A percentile compares a stretch with the other conserved stretches of the same genome.
Conservation (phyloP, 140 eudicot species). For the Cichorium intybus region DNA sequence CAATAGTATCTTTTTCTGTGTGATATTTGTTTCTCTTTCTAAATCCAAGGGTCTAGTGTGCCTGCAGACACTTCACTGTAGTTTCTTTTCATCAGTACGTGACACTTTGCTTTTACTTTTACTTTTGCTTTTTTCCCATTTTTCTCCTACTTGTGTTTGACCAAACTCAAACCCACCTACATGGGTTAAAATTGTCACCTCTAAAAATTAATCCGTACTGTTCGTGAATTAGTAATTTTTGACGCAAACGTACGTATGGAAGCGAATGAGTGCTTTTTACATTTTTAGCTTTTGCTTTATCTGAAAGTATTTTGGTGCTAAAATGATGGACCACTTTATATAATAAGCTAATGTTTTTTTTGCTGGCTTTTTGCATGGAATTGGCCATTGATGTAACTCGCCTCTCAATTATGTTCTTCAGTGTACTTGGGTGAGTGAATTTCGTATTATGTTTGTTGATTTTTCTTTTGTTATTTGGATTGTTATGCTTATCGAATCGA, state of each 20-base stretch:
- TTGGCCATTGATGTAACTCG: constrained; percentile 20
- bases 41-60: constrained; percentile 24
- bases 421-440: constrained; percentile 75
- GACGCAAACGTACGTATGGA: constrained; percentile 4
- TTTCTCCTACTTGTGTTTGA: constrained; percentile 46
- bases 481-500: background rate
- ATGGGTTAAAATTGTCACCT: background rate
- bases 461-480: background rate
- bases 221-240: background rate
- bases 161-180: constrained; percentile 33
- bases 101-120: constrained; percentile 50
- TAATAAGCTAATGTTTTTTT: constrained; percentile 16
- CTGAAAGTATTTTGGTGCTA: constrained; percentile 17
- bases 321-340: constrained; percentile 16
- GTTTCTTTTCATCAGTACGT: constrained; percentile 32
- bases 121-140: constrained; percentile 36
- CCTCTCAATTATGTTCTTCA: constrained; percentile 33
- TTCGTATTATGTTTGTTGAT: background rate
- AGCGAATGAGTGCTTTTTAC: background rate
- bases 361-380: constrained; percentile 43
- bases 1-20: constrained; percentile 18
- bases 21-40: constrained; percentile 10
- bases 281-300: constrained; percentile 24
- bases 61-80: constrained; percentile 30
- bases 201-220: background rate